Conservation (phyloP, 202 grass and related monocot genomes). For the Zoysia matrella region DNA sequence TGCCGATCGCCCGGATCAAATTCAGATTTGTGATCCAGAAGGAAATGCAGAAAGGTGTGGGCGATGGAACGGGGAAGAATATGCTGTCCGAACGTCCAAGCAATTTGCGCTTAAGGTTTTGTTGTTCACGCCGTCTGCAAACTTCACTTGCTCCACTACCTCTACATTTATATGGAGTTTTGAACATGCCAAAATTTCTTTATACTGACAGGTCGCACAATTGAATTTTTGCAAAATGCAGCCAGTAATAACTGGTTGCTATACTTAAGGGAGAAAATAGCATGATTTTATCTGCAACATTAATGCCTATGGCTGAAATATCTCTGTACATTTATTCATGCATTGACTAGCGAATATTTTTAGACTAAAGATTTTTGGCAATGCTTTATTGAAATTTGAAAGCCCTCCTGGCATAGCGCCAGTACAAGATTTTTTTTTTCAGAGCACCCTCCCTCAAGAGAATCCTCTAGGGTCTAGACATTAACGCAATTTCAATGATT, state of each 20-base stretch:
- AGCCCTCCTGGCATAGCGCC: no score
- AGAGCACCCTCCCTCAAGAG: no score
- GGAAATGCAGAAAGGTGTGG: background rate
- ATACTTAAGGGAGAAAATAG: background rate
- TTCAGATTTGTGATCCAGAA: constrained; percentile 26
- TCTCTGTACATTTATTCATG: background rate
- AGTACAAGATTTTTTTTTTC: no score
- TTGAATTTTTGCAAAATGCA: background rate
- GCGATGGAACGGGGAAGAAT: constrained; percentile 48
- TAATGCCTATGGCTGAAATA: background rate
- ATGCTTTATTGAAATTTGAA: background rate
- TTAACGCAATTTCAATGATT: no score
- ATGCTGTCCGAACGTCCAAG: constrained; percentile 43
- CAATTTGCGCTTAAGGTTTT: constrained; percentile 9
- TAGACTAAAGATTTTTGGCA: background rate
- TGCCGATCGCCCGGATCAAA: background rate
- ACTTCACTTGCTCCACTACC: background rate
- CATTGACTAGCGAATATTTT: background rate
- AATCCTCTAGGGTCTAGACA: no score
- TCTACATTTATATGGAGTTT: background rate
- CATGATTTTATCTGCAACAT: background rate
- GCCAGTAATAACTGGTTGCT: background rate
- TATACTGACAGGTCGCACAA: background rate
- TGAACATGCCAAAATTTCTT: background rate
- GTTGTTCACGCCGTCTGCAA: no score